Conservation (phyloP, 805 yeast genomes). For the Teunomyces kruisii region DNA sequence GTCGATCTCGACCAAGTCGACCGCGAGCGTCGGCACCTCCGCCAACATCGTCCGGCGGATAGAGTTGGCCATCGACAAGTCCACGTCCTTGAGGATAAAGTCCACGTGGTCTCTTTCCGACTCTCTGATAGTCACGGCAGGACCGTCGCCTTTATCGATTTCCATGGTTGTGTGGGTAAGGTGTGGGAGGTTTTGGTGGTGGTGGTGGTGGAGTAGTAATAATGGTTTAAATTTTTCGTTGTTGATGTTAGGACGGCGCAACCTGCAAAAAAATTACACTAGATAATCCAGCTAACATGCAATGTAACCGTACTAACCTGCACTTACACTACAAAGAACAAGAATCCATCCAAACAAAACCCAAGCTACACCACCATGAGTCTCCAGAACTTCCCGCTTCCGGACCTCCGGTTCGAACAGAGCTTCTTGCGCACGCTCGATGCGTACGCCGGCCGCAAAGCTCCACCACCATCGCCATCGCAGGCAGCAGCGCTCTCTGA, state of each 20-base stretch:
- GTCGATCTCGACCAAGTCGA: conserved; percentile 93
- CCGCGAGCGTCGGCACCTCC: conserved; percentile 95
- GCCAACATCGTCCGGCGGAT: conserved; percentile 88
- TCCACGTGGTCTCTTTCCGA: conserved; percentile 87
- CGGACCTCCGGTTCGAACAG: conserved; percentile 69
- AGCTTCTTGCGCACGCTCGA: conserved; percentile 45
- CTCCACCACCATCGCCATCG: conserved; percentile 3
- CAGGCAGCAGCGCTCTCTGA: conserved; percentile 7
- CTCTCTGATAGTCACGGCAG: conserved; percentile 85
- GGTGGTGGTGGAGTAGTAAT: conserved; percentile 3
- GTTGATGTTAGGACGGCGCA: not conserved
- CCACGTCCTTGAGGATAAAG: conserved; percentile 83
- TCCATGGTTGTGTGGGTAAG: conserved; percentile 19
- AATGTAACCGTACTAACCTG: not conserved
- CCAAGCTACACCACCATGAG: conserved; percentile 6
- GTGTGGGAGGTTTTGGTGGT: too few relatives aligned
- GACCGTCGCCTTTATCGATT: conserved; percentile 47
- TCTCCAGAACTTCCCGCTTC: conserved; percentile 25
- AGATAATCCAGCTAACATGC: not conserved
- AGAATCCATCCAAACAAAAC: too few relatives aligned
- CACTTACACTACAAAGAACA: too few relatives aligned
- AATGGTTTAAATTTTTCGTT: conserved; percentile 1
- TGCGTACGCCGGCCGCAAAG: conserved; percentile 25
- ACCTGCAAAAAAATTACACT: conserved; percentile 5
- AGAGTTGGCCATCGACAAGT: conserved; percentile 88